Percentiles rank a stretch among this genome's conserved stretches.
Evolutionary conservation across 164 flowering plant species (phyloP).

Genomic region (Stephania japonica): DNA sequence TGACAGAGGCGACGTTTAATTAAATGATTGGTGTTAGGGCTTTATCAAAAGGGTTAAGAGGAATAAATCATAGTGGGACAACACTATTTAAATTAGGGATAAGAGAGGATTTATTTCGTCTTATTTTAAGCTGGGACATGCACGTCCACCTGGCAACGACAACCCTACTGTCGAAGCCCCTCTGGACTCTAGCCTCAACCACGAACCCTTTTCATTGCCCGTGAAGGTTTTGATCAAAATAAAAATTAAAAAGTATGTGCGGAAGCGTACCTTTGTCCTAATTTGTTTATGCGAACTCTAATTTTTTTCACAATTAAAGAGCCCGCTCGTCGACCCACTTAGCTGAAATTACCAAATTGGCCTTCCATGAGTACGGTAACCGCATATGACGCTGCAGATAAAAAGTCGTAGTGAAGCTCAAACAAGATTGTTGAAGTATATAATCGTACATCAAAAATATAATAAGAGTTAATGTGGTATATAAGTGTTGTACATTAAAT

Average conservation of each 20-base stretch:
- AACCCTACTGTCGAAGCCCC: constrained; percentile 2
- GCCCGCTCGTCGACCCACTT: no score
- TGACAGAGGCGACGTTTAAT: not conserved
- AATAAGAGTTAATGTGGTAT: no score
- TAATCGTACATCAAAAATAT: no score
- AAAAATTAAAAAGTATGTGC: no score
- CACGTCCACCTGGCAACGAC: not conserved
- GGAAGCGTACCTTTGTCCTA: no score
- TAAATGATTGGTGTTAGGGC: constrained; percentile 8
- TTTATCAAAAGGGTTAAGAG: constrained; percentile 14
- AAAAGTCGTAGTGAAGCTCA: not conserved
- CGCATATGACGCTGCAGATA: not conserved
- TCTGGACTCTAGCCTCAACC: not conserved
- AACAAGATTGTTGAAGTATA: no score
- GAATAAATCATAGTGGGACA: constrained; percentile 8
- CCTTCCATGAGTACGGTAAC: not conserved
- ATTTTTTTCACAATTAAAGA: no score
- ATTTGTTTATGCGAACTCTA: no score
- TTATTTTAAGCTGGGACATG: constrained; percentile 6
- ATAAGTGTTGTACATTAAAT: no score
- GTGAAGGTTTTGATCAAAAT: no score
- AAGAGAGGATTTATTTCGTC: no score
- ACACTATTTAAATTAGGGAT: not conserved
- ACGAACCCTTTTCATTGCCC: not conserved
- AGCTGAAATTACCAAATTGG: not conserved